A percentile compares a stretch with the other conserved stretches of the same genome.
These are phyloP conservation scores for Metschnikowia gelsemii DNA, from an alignment of 805 yeast genomes.

Conservation along the genomic window DNA sequence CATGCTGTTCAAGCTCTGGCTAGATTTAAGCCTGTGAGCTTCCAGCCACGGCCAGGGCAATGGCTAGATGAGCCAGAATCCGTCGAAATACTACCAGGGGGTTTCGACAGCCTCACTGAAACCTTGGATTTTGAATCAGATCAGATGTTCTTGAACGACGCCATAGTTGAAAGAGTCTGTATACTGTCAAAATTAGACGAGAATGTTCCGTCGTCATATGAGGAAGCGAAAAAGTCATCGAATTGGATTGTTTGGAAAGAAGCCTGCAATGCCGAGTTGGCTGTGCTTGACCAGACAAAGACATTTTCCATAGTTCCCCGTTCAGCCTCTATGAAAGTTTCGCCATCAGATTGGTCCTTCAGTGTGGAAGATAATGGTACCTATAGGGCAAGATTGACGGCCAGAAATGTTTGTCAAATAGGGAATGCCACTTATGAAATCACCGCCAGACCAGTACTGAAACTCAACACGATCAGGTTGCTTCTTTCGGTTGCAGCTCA, in stretches of 20 bases:
- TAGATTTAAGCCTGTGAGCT: no score
- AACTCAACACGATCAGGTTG: background rate
- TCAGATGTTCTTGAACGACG: no score
- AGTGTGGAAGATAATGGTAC: background rate
- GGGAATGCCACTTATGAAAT: background rate
- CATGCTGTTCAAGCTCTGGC: no score
- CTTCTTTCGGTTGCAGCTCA: background rate
- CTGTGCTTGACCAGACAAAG: background rate
- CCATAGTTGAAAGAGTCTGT: no score
- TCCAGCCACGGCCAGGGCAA: no score
- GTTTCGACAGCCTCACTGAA: no score
- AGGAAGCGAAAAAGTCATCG: background rate
- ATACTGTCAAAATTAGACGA: background rate
- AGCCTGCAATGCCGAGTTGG: background rate
- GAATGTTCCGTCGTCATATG: background rate
- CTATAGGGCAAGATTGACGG: background rate
- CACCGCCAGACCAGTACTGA: background rate
- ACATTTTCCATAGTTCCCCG: background rate
- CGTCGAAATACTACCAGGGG: no score
- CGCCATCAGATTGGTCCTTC: background rate
- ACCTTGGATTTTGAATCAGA: no score
- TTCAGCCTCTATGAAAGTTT: background rate
- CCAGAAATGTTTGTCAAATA: background rate
- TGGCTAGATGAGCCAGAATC: no score
- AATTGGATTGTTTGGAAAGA: background rate